Evolutionary conservation across 306 rosid species (phyloP).

Genomic region (Oxytropis ochrocephala): DNA sequence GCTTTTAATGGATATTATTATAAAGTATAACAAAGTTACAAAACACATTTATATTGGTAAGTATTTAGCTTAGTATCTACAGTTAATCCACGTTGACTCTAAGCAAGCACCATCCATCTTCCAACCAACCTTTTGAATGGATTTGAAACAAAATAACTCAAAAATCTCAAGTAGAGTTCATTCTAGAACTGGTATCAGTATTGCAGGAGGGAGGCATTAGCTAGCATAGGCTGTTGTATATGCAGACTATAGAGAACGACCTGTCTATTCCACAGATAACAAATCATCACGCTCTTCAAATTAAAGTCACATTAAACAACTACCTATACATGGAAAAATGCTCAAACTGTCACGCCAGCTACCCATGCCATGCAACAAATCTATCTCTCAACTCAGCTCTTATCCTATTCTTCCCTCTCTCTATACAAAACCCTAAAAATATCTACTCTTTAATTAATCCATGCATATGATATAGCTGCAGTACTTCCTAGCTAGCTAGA

Average conservation of each 20-base stretch:
- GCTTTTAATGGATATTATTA: too few species aligned
- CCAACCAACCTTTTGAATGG: background rate
- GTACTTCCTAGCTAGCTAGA: conserved; percentile 9
- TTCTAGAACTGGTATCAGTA: background rate
- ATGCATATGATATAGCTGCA: background rate
- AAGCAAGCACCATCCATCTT: background rate
- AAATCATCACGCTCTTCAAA: conserved; percentile 18
- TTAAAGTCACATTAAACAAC: conserved; percentile 26
- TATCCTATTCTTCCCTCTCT: conserved; percentile 16
- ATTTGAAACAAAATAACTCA: conserved; percentile 6
- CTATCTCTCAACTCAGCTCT: conserved; percentile 24
- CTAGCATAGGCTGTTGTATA: conserved; percentile 11
- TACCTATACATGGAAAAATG: conserved; percentile 22
- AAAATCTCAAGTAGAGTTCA: background rate
- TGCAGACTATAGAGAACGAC: conserved; percentile 22
- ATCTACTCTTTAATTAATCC: background rate
- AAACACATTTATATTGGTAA: too few species aligned
- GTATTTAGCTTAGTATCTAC: too few species aligned
- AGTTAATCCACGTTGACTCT: background rate
- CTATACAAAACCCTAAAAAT: conserved; percentile 11
- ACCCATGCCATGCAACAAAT: conserved; percentile 19
- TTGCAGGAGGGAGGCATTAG: background rate
- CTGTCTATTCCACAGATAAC: conserved; percentile 31
- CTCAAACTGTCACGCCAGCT: conserved; percentile 22
- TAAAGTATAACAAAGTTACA: too few species aligned